phyloP scores from a whole-genome alignment of 2,329 filamentous ascomycete species.

The Dothistroma septosporum region DNA sequence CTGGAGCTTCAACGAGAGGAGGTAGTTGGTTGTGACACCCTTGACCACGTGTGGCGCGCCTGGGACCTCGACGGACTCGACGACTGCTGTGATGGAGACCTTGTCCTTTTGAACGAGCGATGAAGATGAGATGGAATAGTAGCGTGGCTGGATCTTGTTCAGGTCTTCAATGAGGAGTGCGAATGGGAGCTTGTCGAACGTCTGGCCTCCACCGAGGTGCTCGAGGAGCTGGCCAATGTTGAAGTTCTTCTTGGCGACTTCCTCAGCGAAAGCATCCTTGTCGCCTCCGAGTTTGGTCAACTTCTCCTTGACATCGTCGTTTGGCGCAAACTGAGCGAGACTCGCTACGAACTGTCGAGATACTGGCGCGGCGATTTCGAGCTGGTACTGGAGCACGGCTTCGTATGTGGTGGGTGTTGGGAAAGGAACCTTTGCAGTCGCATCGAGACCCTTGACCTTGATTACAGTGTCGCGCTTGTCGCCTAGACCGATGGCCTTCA shows the following conservation, averaged over 20 bases:
- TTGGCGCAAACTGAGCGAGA: slow-evolving; percentile 83
- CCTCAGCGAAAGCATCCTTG: slow-evolving; percentile 91
- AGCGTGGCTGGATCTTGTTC: slow-evolving; percentile 92
- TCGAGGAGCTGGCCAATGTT: slow-evolving; percentile 86
- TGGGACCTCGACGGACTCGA: slow-evolving; percentile 76
- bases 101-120: slow-evolving; percentile 90
- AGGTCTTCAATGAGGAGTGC: slow-evolving; percentile 91
- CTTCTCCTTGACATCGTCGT: slow-evolving; percentile 77
- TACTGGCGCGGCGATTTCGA: slow-evolving; percentile 92
- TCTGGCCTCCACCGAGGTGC: slow-evolving; percentile 65
- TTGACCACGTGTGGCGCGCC: slow-evolving; percentile 76
- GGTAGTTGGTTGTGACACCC: slow-evolving; percentile 95
- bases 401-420: slow-evolving; percentile 96
- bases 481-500: slow-evolving; percentile 70
- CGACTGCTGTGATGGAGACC: slow-evolving; percentile 91
- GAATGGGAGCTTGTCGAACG: slow-evolving; percentile 84
- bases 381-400: slow-evolving; percentile 86
- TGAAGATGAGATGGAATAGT: slow-evolving; percentile 99
- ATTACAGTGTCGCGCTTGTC: slow-evolving; percentile 79
- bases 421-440: slow-evolving; percentile 95
- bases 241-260: slow-evolving; percentile 74
- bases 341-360: slow-evolving; percentile 92
- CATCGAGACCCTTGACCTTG: slow-evolving; percentile 83
- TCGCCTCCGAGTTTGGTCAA: slow-evolving; percentile 85
- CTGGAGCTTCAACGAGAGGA: slow-evolving; percentile 91